Evolutionary conservation across 1,139 yeast species (phyloP), one percentile per base, ranked within the genome.

Genomic region (Pichia sp.): DNA sequence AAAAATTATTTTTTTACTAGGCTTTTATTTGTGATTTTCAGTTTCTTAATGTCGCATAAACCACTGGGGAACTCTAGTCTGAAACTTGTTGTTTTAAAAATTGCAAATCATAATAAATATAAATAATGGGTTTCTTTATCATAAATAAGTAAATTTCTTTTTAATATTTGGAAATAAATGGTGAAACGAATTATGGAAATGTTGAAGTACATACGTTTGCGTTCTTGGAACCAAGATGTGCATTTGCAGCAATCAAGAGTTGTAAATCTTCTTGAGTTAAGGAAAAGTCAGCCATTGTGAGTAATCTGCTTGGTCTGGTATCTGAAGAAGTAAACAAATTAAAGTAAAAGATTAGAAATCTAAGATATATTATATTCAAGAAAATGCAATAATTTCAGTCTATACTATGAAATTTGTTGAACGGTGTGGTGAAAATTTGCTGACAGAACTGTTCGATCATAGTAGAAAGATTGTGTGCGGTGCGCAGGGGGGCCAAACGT

Each of bases 171-270:
- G 14, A n/a, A 34, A 34, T 34, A 34, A n/a, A 34, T 18, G 25
- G 19, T 36, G 2, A 36, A 36, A 19, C 11, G 7, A 18, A 36
- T 10, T 11, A 18, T 36, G 25, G 25, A 36, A 36, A 36, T 36
- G 11, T 18, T 36, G 27, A 19, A 18, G 41, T 46, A 81, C 88
- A 77, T 83, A 84, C 95, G 82, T 93, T 97, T 75, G 93, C 96
- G 89, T 95, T 95, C 90, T 93, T 93, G 75, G 98, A 85, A 77
- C 99, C 99, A 77, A 93, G 87, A 85, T 95, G 99, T 72, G 87
- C 93, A 89, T 93, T 93, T 77, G 99, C 99, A 76, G 99, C 98
- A 81, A 95, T 86, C 80, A 95, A 86, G 77, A 93, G 89, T 85
- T 93, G 95, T 82, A 96, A 96, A 81, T 93, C 99, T 82, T 91